Evolutionary conservation across 2,329 filamentous ascomycete genomes (phyloP).

Genomic region (Xylariaceae sp.): DNA sequence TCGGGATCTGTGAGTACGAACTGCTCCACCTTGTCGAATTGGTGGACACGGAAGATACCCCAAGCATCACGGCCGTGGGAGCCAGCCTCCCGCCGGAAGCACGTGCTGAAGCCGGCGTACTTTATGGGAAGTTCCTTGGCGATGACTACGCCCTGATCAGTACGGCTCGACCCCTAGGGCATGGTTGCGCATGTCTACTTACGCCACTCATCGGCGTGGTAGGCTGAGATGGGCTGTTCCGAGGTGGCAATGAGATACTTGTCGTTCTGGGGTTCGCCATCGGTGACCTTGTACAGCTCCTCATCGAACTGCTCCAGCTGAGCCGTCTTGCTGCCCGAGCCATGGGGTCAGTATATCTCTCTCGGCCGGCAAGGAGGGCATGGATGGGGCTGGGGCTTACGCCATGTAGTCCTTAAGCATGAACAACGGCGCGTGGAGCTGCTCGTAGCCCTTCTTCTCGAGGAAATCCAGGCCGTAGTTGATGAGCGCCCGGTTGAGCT

Average conservation of each 20-base stretch:
- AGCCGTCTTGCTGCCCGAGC: constrained; percentile 93
- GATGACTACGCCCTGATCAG: no score
- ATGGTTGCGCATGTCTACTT: no score
- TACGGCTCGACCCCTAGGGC: no score
- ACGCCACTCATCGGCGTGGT: constrained; percentile 95
- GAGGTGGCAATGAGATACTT: constrained; percentile 76
- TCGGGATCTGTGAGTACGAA: constrained; percentile 64
- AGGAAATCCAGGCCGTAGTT: constrained; percentile 94
- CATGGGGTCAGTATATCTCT: no score
- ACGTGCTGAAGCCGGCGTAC: constrained; percentile 87
- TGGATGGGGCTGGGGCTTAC: no score
- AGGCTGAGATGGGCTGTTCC: constrained; percentile 88
- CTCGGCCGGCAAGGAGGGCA: no score
- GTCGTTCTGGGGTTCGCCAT: constrained; percentile 78
- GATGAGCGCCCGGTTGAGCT: constrained; percentile 85
- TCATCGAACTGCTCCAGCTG: constrained; percentile 97
- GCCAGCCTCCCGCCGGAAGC: constrained; percentile 92
- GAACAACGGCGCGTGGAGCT: constrained; percentile 83
- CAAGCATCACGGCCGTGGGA: constrained; percentile 89
- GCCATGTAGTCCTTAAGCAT: constrained; percentile 96
- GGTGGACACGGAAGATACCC: constrained; percentile 96
- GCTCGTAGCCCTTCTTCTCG: constrained; percentile 69
- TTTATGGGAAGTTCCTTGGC: constrained; percentile 82
- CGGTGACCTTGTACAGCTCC: constrained; percentile 93
- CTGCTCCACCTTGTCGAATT: constrained; percentile 78